Percentiles rank a stretch among this genome's conserved stretches.
phyloP scores from a whole-genome alignment of 2,329 filamentous ascomycete genomes.

The Ophiobolus disseminans region DNA sequence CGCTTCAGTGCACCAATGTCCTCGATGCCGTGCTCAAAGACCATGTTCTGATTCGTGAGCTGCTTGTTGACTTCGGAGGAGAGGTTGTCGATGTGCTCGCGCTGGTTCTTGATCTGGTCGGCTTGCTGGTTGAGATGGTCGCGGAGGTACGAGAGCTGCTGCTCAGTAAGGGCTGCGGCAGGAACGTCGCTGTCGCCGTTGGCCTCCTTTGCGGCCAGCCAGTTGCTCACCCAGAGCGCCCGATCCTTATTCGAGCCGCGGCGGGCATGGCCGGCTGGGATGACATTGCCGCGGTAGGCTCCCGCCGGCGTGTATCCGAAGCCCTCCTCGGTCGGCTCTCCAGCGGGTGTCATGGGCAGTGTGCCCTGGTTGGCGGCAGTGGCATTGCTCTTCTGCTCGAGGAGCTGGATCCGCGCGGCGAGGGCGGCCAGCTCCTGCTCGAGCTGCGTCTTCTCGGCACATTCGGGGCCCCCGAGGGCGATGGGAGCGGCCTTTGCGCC shows the following conservation, averaged over 20 bases:
- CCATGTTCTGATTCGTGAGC: constrained; percentile 81
- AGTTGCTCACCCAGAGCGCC: constrained; percentile 57
- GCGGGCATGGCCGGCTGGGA: constrained; percentile 35
- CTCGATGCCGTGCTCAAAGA: constrained; percentile 78
- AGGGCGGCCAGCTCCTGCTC: constrained; percentile 85
- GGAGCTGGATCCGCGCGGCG: constrained; percentile 76
- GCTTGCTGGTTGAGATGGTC: constrained; percentile 95
- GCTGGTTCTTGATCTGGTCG: constrained; percentile 86
- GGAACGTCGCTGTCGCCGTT: constrained; percentile 54
- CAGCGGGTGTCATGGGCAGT: constrained; percentile 78
- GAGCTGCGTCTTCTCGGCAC: constrained; percentile 76
- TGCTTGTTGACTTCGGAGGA: constrained; percentile 86
- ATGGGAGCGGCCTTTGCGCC: constrained; percentile 62
- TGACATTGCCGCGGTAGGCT: constrained; percentile 39
- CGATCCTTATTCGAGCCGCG: constrained; percentile 47
- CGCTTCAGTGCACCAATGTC: constrained; percentile 89
- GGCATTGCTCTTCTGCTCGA: constrained; percentile 79
- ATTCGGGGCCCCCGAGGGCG: constrained; percentile 78
- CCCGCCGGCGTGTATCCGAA: constrained; percentile 58
- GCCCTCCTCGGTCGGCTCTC: constrained; percentile 67
- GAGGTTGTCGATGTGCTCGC: constrained; percentile 83
- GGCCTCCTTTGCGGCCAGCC: constrained; percentile 62
- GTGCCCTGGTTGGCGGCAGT: constrained; percentile 59
- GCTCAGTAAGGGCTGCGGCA: constrained; percentile 71
- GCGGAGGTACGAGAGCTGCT: constrained; percentile 83